Percentiles rank a stretch among this genome's conserved stretches.
Conservation (phyloP, 2,329 filamentous ascomycete species). For the Pseudofabraea citricarpa region DNA sequence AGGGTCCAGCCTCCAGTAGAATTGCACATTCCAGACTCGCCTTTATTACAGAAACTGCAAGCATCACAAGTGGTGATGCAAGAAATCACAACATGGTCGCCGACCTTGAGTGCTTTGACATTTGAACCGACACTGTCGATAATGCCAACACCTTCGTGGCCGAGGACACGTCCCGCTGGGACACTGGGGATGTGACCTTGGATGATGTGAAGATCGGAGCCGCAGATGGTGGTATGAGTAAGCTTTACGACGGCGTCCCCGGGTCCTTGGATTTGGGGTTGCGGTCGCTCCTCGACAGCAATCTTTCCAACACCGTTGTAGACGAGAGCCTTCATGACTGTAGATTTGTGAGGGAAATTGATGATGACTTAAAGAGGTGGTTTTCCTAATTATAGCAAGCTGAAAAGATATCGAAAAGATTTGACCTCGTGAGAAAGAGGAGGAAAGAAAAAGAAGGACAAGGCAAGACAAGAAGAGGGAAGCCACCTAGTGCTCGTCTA, state of each 20-base stretch:
- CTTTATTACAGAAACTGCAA: not conserved
- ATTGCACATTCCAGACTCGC: not conserved
- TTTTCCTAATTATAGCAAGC: too few species aligned
- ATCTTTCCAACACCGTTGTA: constrained; percentile 26
- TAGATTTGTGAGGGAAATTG: too few species aligned
- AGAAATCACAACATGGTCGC: constrained; percentile 19
- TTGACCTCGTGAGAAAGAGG: too few species aligned
- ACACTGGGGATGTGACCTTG: not conserved
- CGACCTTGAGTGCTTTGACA: constrained; percentile 17
- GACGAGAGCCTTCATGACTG: constrained; percentile 25
- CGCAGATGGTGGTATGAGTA: constrained; percentile 29
- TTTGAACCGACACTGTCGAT: constrained; percentile 21
- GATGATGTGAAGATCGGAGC: constrained; percentile 27
- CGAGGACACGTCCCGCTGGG: constrained; percentile 13
- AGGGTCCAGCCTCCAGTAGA: constrained; percentile 1
- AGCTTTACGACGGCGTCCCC: constrained; percentile 29
- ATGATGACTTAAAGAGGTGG: too few species aligned
- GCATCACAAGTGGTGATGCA: not conserved
- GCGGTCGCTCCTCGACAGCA: constrained; percentile 28
- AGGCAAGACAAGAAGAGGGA: too few species aligned
- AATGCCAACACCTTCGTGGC: constrained; percentile 27
- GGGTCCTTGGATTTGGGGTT: constrained; percentile 27
- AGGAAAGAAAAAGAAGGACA: too few species aligned
- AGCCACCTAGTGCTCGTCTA: too few species aligned
- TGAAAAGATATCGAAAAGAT: too few species aligned